These are phyloP conservation scores for Cochlearia excelsa DNA, from an alignment of 345 rosid species.

Conservation along the genomic window DNA sequence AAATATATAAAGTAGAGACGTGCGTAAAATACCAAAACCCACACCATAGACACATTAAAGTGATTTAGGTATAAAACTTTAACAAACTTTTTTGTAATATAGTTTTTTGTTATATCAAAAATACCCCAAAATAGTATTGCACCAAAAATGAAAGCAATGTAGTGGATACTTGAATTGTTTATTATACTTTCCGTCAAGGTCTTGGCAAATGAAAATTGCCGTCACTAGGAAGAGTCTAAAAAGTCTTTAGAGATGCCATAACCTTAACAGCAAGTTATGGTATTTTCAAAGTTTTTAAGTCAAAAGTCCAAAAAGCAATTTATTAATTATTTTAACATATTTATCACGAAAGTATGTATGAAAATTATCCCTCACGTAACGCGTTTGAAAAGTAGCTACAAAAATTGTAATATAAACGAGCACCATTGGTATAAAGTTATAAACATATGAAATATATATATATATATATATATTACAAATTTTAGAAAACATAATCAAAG, in stretches of 20 bases:
- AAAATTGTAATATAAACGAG: too few relatives aligned
- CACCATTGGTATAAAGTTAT: too few relatives aligned
- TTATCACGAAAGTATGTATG: too few relatives aligned
- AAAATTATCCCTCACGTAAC: too few relatives aligned
- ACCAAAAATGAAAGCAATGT: too few relatives aligned
- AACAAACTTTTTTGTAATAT: constrained; percentile 20
- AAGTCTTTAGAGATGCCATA: constrained; percentile 28
- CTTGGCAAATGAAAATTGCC: constrained; percentile 9
- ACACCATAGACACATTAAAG: constrained; percentile 18
- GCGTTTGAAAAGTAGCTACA: too few relatives aligned
- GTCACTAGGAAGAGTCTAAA: constrained; percentile 33
- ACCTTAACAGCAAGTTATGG: constrained; percentile 30
- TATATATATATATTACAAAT: too few relatives aligned
- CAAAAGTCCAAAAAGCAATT: constrained; percentile 10
- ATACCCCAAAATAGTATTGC: neutral
- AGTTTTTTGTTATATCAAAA: constrained; percentile 5
- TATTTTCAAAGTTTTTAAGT: constrained; percentile 32
- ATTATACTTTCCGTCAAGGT: constrained; percentile 1
- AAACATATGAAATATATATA: too few relatives aligned
- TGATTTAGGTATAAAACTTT: constrained; percentile 18
- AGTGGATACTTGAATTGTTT: too few relatives aligned
- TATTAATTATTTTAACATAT: neutral
- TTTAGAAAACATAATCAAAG: too few relatives aligned
- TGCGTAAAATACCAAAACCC: constrained; percentile 32
- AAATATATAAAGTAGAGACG: constrained; percentile 23